Percentiles rank a stretch among this genome's conserved stretches.
phyloP scores from a whole-genome alignment of 176 grass and related monocot species.

The Cenchrus americanus region DNA sequence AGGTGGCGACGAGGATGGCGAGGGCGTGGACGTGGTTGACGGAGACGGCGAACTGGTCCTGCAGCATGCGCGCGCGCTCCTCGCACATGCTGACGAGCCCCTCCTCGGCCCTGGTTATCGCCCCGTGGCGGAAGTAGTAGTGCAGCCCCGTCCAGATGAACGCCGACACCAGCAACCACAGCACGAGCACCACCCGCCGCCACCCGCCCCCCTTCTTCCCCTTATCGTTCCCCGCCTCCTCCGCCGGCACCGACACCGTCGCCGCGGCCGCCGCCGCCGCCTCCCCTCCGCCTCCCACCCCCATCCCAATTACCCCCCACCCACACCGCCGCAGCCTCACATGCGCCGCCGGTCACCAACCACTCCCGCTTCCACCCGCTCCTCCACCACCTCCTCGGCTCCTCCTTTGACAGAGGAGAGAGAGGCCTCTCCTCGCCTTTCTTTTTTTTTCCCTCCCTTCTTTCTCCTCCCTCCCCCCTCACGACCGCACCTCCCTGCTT shows the following conservation, averaged over 20 bases:
- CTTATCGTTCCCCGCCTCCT: conserved; percentile 24
- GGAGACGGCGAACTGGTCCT: conserved; percentile 95
- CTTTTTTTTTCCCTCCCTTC: not conserved
- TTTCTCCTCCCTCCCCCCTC: too few relatives aligned
- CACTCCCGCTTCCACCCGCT: not conserved
- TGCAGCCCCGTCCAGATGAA: conserved; percentile 36
- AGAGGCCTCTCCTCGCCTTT: not conserved
- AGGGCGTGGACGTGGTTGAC: conserved; percentile 98
- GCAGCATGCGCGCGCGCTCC: conserved; percentile 92
- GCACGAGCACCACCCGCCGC: conserved; percentile 1
- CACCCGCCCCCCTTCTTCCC: not conserved
- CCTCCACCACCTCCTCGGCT: not conserved
- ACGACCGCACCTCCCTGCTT: not conserved
- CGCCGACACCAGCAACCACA: conserved; percentile 45
- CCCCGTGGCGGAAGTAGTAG: conserved; percentile 34
- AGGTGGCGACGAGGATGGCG: conserved; percentile 95
- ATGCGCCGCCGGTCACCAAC: conserved; percentile 24
- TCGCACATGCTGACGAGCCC: conserved; percentile 91
- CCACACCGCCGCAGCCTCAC: conserved; percentile 12
- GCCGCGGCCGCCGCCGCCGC: not conserved
- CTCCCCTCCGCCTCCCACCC: conserved; percentile 9
- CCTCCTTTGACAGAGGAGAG: conserved; percentile 16
- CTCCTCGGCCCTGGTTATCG: conserved; percentile 67
- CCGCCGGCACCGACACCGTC: not conserved
- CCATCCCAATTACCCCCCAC: conserved; percentile 21